Evolutionary conservation across 164 flowering plant species (phyloP), one percentile per base, ranked within the genome.

Genomic region (Santalum album): DNA sequence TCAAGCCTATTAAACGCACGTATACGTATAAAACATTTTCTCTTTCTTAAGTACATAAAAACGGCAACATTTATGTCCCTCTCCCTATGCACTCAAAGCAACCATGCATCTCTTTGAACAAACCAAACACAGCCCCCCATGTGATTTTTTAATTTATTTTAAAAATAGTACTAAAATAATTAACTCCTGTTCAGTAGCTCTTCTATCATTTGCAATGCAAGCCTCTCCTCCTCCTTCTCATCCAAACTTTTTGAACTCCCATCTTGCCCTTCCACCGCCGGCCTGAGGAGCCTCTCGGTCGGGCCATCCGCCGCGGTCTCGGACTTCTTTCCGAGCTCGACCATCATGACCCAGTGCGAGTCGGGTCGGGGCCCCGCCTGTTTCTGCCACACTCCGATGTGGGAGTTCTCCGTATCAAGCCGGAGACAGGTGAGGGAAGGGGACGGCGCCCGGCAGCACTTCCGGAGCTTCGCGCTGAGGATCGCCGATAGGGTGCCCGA

Each of bases 191-290:
- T 76, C 9, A 81, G 77, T 17, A 81, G 62, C 40, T 82, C 87
- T 25, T 82, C 87, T 19, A 82, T 79, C 87, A 82, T 82, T 56
- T 81, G 87, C 73, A 77, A 50, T 25, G 87, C 80, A 60, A 77
- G 62, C 40, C 56, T 69, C 11, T 82, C 86, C 54, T 83, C 89
- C 54, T 68, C 68, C 68, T 17, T 50, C 54, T 2, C 53, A 4
- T 12, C 21, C 47, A 4, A 5, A 6, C 7, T 12, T 12, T 3
- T 43, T 43, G 47, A 43, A 4, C 7, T 9, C 6, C 6, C 9
- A 4, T 29, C 34, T 7, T 35, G 40, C n/a, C 1, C 19, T 35
- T 55, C 65, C 43, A 21, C 18, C 34, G 12, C 27, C 15, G 40
- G 18, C 26, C 36, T 12, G 12, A 32, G 12, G 7, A 12, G 12